Base-by-base conservation (phyloP, 2,329 filamentous ascomycete genomes). In the Ophiostoma himal-ulmi region DNA sequence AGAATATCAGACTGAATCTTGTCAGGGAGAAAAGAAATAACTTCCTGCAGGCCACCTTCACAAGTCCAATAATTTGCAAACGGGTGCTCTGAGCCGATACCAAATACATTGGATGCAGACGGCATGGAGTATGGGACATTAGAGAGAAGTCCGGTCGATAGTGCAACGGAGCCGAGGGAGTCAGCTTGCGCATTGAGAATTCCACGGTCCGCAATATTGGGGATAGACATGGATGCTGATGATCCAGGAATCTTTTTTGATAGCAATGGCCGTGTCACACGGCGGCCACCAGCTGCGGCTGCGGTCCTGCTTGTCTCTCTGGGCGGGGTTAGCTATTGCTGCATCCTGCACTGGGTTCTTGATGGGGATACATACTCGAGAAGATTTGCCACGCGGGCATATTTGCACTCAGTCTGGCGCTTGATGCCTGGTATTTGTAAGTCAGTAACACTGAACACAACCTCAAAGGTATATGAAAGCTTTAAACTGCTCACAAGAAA, bases 1-100 rank as follows among this genome's bases (percentile, higher is more conserved):
- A 94, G 81, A 54, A 91, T 88, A 74, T 94, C 90, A 69, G 90
- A 89, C 78, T 93, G 91, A 10, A 89, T 80, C 79, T 92, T 93
- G 71, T 89, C 89, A 0, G 91, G 91, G 14, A 94, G 81, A 3
- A 93, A 90, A 1, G 86, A 88, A 62, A 93, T 88, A 7, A 93
- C 90, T 78, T 94, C 91, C 10, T 87, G 83, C 22, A 94, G 80
- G 0, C 91, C 91, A 67, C 91, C 91, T 72, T 89, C 86, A 75
- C 89, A 92, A 2, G 91, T 94, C 91, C 91, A 94, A 78, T 94
- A 94, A 77, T 94, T 94, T 75, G 90, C 88, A 77, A 93, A 93
- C 0, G 90, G 91, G 76, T 93, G 90, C 76, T 92, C 89, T 0
- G 89, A 88, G 17, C 90, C 91, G 73, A 93, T 88, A n/a, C 91